phyloP scores from a whole-genome alignment of 257 asterid genomes.

The Solanum bukasovii region DNA sequence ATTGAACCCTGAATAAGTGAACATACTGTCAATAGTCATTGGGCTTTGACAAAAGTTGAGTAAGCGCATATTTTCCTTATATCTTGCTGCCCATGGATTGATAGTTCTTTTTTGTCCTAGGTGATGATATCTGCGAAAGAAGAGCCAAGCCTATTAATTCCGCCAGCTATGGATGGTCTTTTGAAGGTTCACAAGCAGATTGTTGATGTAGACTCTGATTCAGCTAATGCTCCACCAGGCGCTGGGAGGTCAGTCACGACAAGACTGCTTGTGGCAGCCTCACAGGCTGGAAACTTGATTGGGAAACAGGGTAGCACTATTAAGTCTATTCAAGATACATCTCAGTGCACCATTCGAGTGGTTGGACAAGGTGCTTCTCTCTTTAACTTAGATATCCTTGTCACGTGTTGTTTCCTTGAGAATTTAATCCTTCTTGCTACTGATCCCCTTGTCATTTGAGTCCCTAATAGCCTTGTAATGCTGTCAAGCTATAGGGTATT shows the following conservation, averaged over 20 bases:
- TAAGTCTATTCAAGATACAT: conserved; percentile 75
- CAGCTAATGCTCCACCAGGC: conserved; percentile 36
- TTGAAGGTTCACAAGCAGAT: conserved; percentile 71
- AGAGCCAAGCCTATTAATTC: conserved; percentile 58
- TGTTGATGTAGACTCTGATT: conserved; percentile 49
- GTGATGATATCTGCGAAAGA: conserved; percentile 81
- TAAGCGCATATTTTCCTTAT: not conserved
- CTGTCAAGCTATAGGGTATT: not conserved
- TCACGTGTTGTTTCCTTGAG: not conserved
- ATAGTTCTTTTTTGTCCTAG: conserved; percentile 11
- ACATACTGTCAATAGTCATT: not conserved
- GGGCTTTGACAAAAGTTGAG: not conserved
- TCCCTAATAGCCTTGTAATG: not conserved
- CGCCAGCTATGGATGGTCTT: conserved; percentile 87
- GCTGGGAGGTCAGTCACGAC: conserved; percentile 42
- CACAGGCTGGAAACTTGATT: conserved; percentile 87
- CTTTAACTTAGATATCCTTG: not conserved
- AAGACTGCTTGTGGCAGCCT: conserved; percentile 78
- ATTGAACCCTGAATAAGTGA: not conserved
- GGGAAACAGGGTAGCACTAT: conserved; percentile 94
- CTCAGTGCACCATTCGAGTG: conserved; percentile 69
- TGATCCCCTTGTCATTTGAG: not conserved
- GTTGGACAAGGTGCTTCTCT: conserved; percentile 57
- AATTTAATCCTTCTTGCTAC: not conserved
- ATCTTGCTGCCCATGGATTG: not conserved